Percentiles rank a stretch among this genome's conserved stretches.
phyloP scores from a whole-genome alignment of 2,329 filamentous ascomycete genomes.

The Xylariomycetidae sp. region DNA sequence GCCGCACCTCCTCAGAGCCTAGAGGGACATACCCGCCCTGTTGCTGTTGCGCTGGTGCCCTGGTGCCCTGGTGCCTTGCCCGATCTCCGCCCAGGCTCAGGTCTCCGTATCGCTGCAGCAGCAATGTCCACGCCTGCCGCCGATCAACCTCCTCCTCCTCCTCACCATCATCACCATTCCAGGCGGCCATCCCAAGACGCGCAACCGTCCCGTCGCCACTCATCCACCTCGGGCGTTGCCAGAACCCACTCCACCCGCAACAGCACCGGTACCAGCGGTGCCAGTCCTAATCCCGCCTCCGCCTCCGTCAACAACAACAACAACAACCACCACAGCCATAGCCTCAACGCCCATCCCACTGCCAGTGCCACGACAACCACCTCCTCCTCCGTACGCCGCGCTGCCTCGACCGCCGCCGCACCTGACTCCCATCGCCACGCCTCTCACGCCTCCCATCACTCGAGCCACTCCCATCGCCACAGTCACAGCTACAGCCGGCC shows the following conservation, averaged over 20 bases:
- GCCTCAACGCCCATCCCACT: conserved; percentile 13
- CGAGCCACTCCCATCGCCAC: conserved; percentile 29
- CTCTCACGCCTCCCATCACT: conserved; percentile 23
- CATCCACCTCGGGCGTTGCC: too few species aligned
- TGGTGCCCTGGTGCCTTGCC: too few species aligned
- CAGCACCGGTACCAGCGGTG: too few species aligned
- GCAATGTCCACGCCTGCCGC: conserved; percentile 27
- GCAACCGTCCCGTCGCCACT: conserved; percentile 7
- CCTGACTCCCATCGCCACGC: too few species aligned
- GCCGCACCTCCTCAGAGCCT: too few species aligned
- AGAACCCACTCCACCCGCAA: conserved; percentile 32
- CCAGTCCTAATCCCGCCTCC: conserved; percentile 22
- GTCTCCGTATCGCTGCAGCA: conserved; percentile 1
- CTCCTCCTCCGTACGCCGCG: conserved; percentile 21
- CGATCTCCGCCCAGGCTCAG: too few species aligned
- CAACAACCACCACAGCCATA: conserved; percentile 12
- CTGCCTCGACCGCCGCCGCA: too few species aligned
- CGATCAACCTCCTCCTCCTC: conserved; percentile 22
- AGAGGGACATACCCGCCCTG: too few species aligned
- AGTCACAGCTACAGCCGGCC: conserved; percentile 35
- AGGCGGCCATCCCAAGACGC: conserved; percentile 4
- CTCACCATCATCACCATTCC: conserved; percentile 19
- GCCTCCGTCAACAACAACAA: conserved; percentile 15
- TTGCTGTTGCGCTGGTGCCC: too few species aligned
- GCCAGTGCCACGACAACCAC: conserved; percentile 18